These are phyloP conservation scores for Diphasiastrum complanatum DNA, from an alignment of 83 land plant species.

Conservation along the genomic window DNA sequence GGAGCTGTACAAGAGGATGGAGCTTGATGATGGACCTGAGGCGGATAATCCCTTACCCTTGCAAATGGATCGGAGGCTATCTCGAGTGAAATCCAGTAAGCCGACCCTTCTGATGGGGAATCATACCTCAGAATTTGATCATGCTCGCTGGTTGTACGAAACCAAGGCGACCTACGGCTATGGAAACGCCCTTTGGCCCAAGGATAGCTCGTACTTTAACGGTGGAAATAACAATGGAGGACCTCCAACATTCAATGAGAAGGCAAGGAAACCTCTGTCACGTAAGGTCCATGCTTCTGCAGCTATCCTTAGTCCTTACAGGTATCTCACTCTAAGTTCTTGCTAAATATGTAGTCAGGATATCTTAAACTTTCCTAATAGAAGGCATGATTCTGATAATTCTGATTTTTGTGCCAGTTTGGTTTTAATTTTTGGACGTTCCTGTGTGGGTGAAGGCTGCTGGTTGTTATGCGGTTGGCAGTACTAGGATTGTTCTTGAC, in stretches of 20 bases:
- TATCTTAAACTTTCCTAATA: too few relatives aligned
- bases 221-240: background rate
- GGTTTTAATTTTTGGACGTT: background rate
- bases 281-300: constrained; percentile 1
- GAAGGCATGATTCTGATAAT: too few relatives aligned
- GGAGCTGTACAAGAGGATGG: constrained; percentile 5
- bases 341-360: too few relatives aligned
- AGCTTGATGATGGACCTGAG: constrained; percentile 8
- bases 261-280: constrained; percentile 9
- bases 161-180: constrained; percentile 15
- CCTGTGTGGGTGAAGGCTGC: background rate
- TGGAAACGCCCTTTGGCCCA: constrained; percentile 17
- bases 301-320: constrained; percentile 12
- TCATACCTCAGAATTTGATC: constrained; percentile 11
- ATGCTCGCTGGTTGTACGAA: constrained; percentile 15
- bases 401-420: background rate
- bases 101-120: constrained; percentile 11
- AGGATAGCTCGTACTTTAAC: background rate
- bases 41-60: constrained; percentile 4
- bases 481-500: constrained; percentile 5
- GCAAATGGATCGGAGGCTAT: constrained; percentile 4
- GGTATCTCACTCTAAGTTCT: background rate
- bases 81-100: constrained; percentile 3
- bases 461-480: constrained; percentile 5
- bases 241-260: constrained; percentile 5